Evolutionary conservation across 2,329 filamentous ascomycete species (phyloP).

Genomic region (Aureobasidium vineae): DNA sequence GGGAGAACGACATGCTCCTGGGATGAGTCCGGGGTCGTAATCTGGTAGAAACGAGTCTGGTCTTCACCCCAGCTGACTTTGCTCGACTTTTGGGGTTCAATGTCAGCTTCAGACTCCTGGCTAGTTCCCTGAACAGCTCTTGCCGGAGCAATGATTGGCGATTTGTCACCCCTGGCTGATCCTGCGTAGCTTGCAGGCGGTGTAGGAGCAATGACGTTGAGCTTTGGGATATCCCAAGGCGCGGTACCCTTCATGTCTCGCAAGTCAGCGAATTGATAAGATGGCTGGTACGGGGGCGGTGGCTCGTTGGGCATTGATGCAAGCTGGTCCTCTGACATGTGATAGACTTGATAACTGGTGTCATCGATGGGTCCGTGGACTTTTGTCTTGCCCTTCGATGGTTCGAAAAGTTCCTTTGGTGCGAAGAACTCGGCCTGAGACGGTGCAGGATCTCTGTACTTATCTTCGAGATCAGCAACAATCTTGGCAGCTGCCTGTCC

Average conservation of each 20-base stretch:
- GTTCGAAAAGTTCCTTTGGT: slow-evolving; percentile 47
- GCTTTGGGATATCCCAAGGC: slow-evolving; percentile 45
- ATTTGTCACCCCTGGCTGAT: slow-evolving; percentile 39
- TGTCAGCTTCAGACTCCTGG: slow-evolving; percentile 27
- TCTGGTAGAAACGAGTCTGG: slow-evolving; percentile 49
- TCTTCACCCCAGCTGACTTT: slow-evolving; percentile 51
- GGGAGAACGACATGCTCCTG: slow-evolving; percentile 40
- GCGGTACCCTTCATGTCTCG: neutral
- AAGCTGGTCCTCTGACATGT: slow-evolving; percentile 39
- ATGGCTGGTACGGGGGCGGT: slow-evolving; percentile 35
- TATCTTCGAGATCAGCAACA: slow-evolving; percentile 45
- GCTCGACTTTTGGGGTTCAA: slow-evolving; percentile 17
- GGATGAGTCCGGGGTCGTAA: slow-evolving; percentile 46
- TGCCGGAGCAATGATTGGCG: slow-evolving; percentile 38
- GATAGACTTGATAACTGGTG: slow-evolving; percentile 45
- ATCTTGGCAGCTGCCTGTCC: slow-evolving; percentile 42
- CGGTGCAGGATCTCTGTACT: slow-evolving; percentile 42
- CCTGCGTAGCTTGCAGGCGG: slow-evolving; percentile 52
- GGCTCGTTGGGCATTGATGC: slow-evolving; percentile 39
- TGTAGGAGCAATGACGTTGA: slow-evolving; percentile 59
- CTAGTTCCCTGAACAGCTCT: slow-evolving; percentile 1
- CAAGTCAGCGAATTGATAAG: neutral
- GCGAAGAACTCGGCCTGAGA: slow-evolving; percentile 51
- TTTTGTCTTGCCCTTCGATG: slow-evolving; percentile 40
- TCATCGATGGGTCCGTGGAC: slow-evolving; percentile 46